Evolutionary conservation across 176 grass and related monocot species (phyloP), one percentile per base, ranked within the genome.

Genomic region (Aegilops bicornis): DNA sequence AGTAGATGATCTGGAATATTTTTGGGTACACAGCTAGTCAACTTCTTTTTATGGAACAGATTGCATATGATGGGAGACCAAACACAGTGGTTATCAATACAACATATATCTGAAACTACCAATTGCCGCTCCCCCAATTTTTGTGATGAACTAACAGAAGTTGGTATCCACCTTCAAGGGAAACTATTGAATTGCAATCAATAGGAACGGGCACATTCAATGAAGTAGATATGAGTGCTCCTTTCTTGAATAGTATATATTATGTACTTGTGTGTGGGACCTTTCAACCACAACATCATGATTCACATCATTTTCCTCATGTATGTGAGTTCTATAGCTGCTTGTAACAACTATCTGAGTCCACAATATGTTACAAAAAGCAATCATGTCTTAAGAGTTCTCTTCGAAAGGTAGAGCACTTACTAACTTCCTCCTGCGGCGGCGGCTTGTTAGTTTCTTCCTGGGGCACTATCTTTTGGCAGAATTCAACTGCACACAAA

Each of bases 401-500:
- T 19, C 12, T 56, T 59, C 69, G 31, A 42, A 81, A 85, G 54
- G 22, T 70, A 82, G 31, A 91, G 64, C n/a, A 85, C 86, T 91
- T 84, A 85, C 85, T 56, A 82, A 72, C 37, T 88, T 89, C 78
- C 35, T 43, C 72, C 24, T 50, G 69, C 8, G 78, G n/a, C n/a
- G 33, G 33, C 78, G 42, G 64, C 64, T 87, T 91, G 69, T 48
- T 69, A 61, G 73, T 64, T 93, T 90, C 91, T 81, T 90, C 83
- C 77, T 42, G 85, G 76, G 77, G 65, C 1, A 20, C 22, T 81
- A 43, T 66, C 65, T 95, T 98, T 47, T 87, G 70, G 80, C 93
- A 95, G 84, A 73, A 84, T 63, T 81, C 85, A 32, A 91, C 95
- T 97, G 79, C 59, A 83, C 58, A 73, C 48, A 89, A 81, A 73